Percentiles rank a stretch among this genome's conserved stretches.
phyloP scores from a whole-genome alignment of 805 yeast genomes.

The Candida berthetii region DNA sequence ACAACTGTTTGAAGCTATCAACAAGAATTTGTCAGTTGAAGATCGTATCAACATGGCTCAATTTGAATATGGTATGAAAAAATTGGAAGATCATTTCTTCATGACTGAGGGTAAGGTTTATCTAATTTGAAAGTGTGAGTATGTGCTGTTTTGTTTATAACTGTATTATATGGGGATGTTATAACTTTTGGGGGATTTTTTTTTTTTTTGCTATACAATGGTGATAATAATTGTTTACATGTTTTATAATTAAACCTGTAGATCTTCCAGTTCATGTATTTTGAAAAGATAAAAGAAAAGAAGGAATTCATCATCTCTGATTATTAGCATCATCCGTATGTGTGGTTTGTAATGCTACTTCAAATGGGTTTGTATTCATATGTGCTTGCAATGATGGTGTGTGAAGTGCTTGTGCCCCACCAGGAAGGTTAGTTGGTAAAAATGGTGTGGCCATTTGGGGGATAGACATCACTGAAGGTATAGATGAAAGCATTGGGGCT shows the following conservation, averaged over 20 bases:
- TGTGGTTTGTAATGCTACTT: constrained; percentile 10
- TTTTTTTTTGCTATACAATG: no score
- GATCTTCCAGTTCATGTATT: no score
- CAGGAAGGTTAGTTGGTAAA: constrained; percentile 3
- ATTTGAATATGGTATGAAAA: constrained; percentile 27
- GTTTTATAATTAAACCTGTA: no score
- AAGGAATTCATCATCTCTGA: no score
- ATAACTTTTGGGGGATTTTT: no score
- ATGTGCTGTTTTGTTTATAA: background rate
- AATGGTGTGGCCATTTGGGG: constrained; percentile 22
- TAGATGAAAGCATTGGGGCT: constrained; percentile 17
- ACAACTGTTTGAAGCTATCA: constrained; percentile 26
- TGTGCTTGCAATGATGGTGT: constrained; percentile 3
- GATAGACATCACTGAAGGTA: constrained; percentile 23
- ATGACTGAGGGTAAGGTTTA: constrained; percentile 25
- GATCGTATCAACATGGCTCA: constrained; percentile 30
- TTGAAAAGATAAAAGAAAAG: no score
- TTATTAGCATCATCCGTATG: no score
- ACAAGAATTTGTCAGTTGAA: constrained; percentile 26
- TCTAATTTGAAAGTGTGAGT: constrained; percentile 12
- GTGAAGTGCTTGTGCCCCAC: background rate
- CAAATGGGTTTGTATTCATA: constrained; percentile 16
- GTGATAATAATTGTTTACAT: no score
- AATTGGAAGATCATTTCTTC: constrained; percentile 28
- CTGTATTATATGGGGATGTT: no score